Base-by-base conservation (phyloP, 495 filamentous ascomycete genomes). In the Geoglossum glabrum region DNA sequence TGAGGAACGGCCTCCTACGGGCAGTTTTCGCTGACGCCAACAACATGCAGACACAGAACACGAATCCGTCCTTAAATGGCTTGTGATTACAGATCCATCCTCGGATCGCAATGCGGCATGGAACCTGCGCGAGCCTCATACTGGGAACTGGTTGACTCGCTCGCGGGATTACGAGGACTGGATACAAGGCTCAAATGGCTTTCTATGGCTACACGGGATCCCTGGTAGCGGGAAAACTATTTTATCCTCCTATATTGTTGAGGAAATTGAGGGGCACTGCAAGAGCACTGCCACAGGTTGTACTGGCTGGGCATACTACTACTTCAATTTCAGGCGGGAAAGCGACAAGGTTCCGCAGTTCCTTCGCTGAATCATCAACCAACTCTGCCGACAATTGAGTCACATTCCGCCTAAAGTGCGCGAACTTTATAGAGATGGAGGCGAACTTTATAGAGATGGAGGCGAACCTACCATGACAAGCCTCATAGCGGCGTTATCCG, bases 161-260 rank as follows among this genome's bases (percentile, higher is more conserved):
- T 23, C 46, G n/a, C 46, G 3, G 9, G 46, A 50, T 4, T 50
- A 50, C n/a, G 19, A 50, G 3, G 9, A 17, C n/a, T 50, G 46
- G 46, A 8, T 25, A 17, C 6, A 8, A 8, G 46, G 46, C 19
- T 8, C 6, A 1, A 23, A 5, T 1, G 1, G n/a, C 6, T 50
- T 50, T 21, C 26, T 70, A 11, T 72, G 69, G 69, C 59, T 72
- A 8, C 57, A 70, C 57, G 70, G 69, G 10, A 69, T 63, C 52
- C 63, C 69, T 55, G 69, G 69, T 9, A 67, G 64, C 38, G 70
- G 69, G 21, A 73, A 73, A 51, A 66, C 68, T 1, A 59, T 71
- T 11, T 62, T 72, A 26, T 63, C 62, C 45, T 64, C 68, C 4
- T 66, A 61, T 2, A 58, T 67, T 7, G 62, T 73, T 28, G 60